Evolutionary conservation across 1,284 basidiomycete genomes (phyloP).

Genomic region (Agaricales sp.): DNA sequence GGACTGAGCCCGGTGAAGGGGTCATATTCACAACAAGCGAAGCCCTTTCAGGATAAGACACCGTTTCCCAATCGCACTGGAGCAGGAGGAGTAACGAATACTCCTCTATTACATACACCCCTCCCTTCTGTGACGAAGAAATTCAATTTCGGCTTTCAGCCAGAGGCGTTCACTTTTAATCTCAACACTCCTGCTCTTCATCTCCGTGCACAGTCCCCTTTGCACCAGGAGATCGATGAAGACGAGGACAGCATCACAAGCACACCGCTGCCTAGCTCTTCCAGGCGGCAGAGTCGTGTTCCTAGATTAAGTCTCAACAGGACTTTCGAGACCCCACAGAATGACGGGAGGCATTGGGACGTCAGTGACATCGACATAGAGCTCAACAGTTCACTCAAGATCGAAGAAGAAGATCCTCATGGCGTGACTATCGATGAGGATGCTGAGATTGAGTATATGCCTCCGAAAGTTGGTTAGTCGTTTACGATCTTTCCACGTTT

Average conservation of each 20-base stretch:
- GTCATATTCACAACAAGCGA: neutral
- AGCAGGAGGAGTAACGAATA: neutral
- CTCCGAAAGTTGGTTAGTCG: constrained; percentile 54
- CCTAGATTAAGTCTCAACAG: constrained; percentile 28
- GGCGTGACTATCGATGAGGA: constrained; percentile 30
- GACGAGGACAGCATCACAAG: constrained; percentile 25
- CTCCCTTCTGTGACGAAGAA: neutral
- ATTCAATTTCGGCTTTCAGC: too few species aligned
- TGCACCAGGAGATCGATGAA: constrained; percentile 15
- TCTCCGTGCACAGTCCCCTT: constrained; percentile 9
- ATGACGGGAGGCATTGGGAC: constrained; percentile 66
- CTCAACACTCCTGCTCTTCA: constrained; percentile 2
- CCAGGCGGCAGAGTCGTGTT: constrained; percentile 42
- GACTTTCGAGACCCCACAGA: constrained; percentile 55
- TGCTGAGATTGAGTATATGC: constrained; percentile 72
- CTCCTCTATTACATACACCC: neutral
- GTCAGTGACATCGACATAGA: constrained; percentile 53
- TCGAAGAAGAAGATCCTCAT: constrained; percentile 24
- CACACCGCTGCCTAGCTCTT: constrained; percentile 49
- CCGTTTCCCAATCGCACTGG: neutral
- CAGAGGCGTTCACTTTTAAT: neutral
- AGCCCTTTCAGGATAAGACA: neutral
- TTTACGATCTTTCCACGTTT: neutral
- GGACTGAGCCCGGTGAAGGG: neutral
- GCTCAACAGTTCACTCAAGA: constrained; percentile 21